Base-by-base conservation (phyloP, 208 protist genomes). In the Trypanosomatidae sp. region DNA sequence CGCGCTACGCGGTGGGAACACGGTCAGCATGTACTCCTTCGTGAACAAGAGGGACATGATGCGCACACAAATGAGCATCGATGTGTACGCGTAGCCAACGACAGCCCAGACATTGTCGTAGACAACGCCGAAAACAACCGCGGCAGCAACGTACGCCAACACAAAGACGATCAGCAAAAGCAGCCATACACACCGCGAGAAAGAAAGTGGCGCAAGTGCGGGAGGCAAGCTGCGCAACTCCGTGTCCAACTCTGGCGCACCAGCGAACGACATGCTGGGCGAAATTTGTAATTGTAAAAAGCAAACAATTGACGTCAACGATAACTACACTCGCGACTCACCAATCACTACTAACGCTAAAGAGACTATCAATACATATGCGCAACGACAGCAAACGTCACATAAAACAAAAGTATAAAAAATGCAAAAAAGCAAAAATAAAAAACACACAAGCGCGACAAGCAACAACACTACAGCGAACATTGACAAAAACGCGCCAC, bases 1-100 rank as follows among this genome's bases (percentile, higher is more conserved):
- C 32, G 47, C 47, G 43, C 71, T 73, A 28, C 42, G 43, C 2
- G 60, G 61, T n/a, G 64, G 67, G 33, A 88, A 73, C 11, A 35
- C n/a, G n/a, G 30, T 15, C 11, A 35, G 11, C 11, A 35, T 11
- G n/a, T 15, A 15, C n/a, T 35, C 30, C 11, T n/a, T 11, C n/a
- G 11, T 11, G n/a, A 35, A 15, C 11, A 35, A 11, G n/a, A 11
- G 11, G 11, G n/a, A 15, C 11, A n/a, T n/a, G 30, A 35, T 35
- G 30, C 30, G 30, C 11, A 35, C n/a, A 35, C 30, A 35, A 35
- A 35, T 35, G 11, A 35, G n/a, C 11, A 35, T n/a, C 30, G n/a
- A 11, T n/a, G n/a, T n/a, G n/a, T 35, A 35, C 30, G 30, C 30
- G n/a, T 15, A 35, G 30, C 30, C 30, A 35, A 35, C n/a, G 30